Evolutionary conservation across 805 yeast species (phyloP).

Genomic region (Zygotorulaspora sp.): DNA sequence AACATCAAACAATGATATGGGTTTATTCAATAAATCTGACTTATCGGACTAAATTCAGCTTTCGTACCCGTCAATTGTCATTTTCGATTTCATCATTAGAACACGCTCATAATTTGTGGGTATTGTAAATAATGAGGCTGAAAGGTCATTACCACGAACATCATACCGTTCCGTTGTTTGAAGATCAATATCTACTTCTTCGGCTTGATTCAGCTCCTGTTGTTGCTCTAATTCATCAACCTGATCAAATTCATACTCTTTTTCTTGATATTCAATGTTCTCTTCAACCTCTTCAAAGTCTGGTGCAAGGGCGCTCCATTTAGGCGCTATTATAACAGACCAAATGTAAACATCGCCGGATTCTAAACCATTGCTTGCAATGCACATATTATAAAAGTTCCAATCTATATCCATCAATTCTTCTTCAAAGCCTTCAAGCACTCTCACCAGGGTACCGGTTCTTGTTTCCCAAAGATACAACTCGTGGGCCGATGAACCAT

Average conservation of each 20-base stretch:
- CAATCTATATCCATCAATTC: conserved; percentile 83
- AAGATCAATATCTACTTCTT: conserved; percentile 60
- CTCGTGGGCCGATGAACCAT: conserved; percentile 78
- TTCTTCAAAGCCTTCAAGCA: conserved; percentile 81
- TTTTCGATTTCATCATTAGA: conserved; percentile 18
- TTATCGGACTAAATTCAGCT: too few relatives aligned
- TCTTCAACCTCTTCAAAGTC: conserved; percentile 94
- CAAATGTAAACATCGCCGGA: conserved; percentile 78
- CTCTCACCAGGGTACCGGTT: conserved; percentile 82
- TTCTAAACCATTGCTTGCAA: conserved; percentile 82
- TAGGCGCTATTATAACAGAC: conserved; percentile 78
- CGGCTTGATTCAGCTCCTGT: conserved; percentile 59
- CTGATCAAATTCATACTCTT: conserved; percentile 88
- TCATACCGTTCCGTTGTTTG: conserved; percentile 57
- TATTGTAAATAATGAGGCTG: conserved; percentile 52
- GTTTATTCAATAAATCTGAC: too few relatives aligned
- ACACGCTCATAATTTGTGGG: conserved; percentile 43
- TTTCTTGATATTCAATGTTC: conserved; percentile 79
- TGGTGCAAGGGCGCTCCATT: conserved; percentile 96
- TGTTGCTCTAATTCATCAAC: conserved; percentile 60
- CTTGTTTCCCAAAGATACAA: conserved; percentile 89
- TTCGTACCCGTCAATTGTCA: background rate
- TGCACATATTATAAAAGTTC: conserved; percentile 69
- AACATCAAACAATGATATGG: too few relatives aligned
- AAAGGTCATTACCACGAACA: conserved; percentile 64